These are phyloP conservation scores for Diaporthe ilicicola DNA, from an alignment of 2,329 filamentous ascomycete species.

Conservation along the genomic window DNA sequence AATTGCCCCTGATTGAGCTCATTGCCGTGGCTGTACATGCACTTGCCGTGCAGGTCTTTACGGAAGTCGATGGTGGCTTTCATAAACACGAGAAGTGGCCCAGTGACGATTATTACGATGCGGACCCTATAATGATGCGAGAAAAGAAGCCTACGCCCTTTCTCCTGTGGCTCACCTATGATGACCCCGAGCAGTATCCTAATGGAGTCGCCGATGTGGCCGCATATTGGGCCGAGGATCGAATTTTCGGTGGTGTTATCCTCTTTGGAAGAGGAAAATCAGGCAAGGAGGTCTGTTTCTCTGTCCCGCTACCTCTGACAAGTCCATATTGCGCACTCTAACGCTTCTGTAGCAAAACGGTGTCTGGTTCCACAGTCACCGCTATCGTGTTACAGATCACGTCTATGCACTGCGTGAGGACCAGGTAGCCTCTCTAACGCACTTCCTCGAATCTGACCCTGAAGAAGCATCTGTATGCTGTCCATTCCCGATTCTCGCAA, in stretches of 20 bases:
- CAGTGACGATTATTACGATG: not conserved
- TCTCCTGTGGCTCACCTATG: not conserved
- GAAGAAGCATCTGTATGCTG: not conserved
- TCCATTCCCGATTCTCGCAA: not conserved
- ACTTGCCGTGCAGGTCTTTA: not conserved
- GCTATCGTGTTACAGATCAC: not conserved
- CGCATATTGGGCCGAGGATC: not conserved
- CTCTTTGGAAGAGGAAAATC: not conserved
- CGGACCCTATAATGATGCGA: not conserved
- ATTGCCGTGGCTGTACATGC: not conserved
- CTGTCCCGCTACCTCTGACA: not conserved
- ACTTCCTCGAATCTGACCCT: not conserved
- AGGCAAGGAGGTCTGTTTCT: not conserved
- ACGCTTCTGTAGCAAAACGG: not conserved
- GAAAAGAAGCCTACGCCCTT: not conserved
- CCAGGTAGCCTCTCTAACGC: not conserved
- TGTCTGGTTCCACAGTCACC: slow-evolving; percentile 7
- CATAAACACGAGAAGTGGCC: not conserved
- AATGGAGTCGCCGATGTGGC: not conserved
- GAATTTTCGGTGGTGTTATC: not conserved
- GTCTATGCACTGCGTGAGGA: not conserved
- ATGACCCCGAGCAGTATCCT: not conserved
- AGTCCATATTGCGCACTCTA: not conserved
- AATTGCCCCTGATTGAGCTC: not conserved
- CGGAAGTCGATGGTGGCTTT: not conserved